Base-by-base conservation (phyloP, 1,284 basidiomycete species). In the Rhodotorula sp. region DNA sequence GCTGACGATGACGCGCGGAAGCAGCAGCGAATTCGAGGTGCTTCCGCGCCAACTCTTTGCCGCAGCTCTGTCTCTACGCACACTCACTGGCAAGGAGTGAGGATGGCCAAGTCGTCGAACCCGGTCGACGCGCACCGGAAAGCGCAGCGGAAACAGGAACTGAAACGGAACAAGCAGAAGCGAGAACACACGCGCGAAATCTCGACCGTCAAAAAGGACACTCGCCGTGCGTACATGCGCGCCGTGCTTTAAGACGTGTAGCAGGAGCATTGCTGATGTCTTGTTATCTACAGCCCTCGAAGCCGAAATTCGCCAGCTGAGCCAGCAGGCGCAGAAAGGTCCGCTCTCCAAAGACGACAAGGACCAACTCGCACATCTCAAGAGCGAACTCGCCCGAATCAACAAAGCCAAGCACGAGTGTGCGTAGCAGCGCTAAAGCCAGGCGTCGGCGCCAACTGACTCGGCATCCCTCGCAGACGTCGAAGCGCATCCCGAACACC, bases 331-430 rank as follows among this genome's bases (percentile, higher is more conserved):
- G 34, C 34, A 72, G 65, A 66, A 70, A 69, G 70, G 26, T 15
- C 58, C 43, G 69, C 71, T 63, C 68, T 69, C 51, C 56, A 70
- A 49, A 73, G 71, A 74, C 8, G 79, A 79, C 47, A 79, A 81
- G 70, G 77, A 80, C 56, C 86, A 87, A 62, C 82, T 92, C 18
- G 80, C 84, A 23, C 86, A 88, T 57, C 86, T 94, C 65, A 90
- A 91, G 78, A 80, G 83, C n/a, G 93, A 97, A 78, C 81, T 96
- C 23, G 86, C 88, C 73, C 88, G 88, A 69, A 88, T 94, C 68
- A 88, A 87, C 80, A 87, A 88, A 81, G 90, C 90, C 81, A 97
- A 97, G 80, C 90, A 91, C 57, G 91, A 92, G 79, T 96, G 74
- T 71, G 7, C 12, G 72, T 62, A 5, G 0, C 26, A n/a, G 26